Evolutionary conservation across 2,329 filamentous ascomycete species (phyloP).

Genomic region (Aspergillus novoparasiticus): DNA sequence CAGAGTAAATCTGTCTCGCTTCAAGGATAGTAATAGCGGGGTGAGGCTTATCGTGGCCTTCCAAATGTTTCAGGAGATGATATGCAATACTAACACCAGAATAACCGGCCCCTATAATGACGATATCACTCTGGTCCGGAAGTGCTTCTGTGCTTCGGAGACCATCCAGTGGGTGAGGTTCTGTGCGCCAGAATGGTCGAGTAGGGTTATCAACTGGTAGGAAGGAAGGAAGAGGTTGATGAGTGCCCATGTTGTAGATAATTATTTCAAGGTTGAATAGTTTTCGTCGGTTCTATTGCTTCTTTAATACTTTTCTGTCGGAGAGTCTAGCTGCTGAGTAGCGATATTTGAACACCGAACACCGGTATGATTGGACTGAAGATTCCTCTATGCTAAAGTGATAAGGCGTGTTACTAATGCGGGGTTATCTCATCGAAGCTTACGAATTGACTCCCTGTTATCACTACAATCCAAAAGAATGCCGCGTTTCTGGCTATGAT

Average conservation of each 20-base stretch:
- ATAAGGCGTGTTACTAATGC: background rate
- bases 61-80: slow-evolving; percentile 39
- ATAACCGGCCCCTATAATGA: slow-evolving; percentile 53
- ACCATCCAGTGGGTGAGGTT: slow-evolving; percentile 21
- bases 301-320: background rate
- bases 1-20: slow-evolving; percentile 46
- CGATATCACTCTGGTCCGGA: slow-evolving; percentile 46
- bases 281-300: background rate
- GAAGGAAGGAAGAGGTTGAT: background rate
- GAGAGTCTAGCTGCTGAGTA: background rate
- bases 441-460: background rate
- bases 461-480: background rate
- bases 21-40: slow-evolving; percentile 44
- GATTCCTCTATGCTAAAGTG: background rate
- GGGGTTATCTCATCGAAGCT: background rate
- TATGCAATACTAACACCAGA: slow-evolving; percentile 50
- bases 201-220: slow-evolving; percentile 19
- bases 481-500: background rate
- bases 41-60: slow-evolving; percentile 15
- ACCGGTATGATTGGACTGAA: background rate
- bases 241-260: background rate
- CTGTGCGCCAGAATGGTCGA: slow-evolving; percentile 23
- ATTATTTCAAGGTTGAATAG: background rate
- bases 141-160: slow-evolving; percentile 31
- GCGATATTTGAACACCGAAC: background rate